phyloP scores from a whole-genome alignment of 345 rosid species.

The Citrus hindsii region DNA sequence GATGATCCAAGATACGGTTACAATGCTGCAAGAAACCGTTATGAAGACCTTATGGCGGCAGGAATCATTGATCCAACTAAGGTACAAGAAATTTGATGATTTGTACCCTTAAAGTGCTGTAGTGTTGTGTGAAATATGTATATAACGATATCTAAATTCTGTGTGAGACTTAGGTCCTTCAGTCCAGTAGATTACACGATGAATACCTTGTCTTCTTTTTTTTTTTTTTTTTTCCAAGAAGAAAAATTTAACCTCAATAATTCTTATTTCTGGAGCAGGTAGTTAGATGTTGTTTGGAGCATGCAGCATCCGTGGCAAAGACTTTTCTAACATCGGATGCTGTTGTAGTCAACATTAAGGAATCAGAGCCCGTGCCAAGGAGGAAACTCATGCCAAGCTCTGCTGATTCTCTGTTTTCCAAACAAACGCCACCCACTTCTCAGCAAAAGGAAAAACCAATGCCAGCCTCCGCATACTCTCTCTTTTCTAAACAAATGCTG shows the following conservation, averaged over 20 bases:
- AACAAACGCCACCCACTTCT: conserved; percentile 11
- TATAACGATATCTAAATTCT: neutral
- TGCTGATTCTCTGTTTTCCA: conserved; percentile 15
- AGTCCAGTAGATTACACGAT: neutral
- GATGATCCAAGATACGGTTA: conserved; percentile 62
- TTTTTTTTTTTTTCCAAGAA: no score
- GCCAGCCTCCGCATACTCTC: neutral
- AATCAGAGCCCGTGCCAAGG: conserved; percentile 29
- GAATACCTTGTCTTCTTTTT: neutral
- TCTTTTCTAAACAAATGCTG: neutral
- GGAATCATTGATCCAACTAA: conserved; percentile 90
- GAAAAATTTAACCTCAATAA: neutral
- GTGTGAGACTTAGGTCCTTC: neutral
- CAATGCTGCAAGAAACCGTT: conserved; percentile 74
- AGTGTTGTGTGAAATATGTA: neutral
- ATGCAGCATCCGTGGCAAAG: conserved; percentile 87
- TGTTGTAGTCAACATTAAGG: conserved; percentile 73
- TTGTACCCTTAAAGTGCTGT: neutral
- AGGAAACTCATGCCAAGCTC: conserved; percentile 46
- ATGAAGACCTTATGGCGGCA: conserved; percentile 74
- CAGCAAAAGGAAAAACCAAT: conserved; percentile 39
- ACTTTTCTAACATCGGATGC: conserved; percentile 75
- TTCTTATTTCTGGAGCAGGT: conserved; percentile 43
- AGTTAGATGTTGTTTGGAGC: conserved; percentile 89
- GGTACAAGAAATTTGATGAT: conserved; percentile 31